These are phyloP conservation scores for Colletotrichum tropicale DNA, from an alignment of 2,329 filamentous ascomycete species.

Conservation along the genomic window DNA sequence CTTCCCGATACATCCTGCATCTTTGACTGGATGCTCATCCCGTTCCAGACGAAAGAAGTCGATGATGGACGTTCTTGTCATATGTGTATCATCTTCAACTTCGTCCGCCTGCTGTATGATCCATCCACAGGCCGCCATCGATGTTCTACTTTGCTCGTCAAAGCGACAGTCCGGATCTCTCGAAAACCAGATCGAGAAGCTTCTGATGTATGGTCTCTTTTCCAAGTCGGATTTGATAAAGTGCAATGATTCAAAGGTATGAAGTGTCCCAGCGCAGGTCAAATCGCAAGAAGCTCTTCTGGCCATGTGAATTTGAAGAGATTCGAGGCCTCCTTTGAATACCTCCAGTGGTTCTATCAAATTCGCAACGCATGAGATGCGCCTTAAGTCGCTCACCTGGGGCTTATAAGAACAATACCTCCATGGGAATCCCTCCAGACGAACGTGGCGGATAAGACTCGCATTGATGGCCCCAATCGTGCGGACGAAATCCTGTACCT, in stretches of 20 bases:
- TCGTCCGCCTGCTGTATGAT: background rate
- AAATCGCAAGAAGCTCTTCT: background rate
- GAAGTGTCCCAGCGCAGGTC: background rate
- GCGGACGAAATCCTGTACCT: background rate
- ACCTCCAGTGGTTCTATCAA: background rate
- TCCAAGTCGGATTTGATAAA: background rate
- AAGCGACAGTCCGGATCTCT: background rate
- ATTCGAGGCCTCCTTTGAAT: background rate
- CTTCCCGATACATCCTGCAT: background rate
- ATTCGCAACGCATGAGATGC: background rate
- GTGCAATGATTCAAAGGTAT: background rate
- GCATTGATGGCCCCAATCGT: background rate
- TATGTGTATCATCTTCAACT: background rate
- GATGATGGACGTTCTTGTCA: background rate
- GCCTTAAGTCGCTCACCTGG: rapidly evolving
- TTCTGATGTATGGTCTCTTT: background rate
- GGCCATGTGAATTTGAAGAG: background rate
- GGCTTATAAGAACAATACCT: background rate
- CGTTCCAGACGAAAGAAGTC: background rate
- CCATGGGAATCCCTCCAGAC: background rate
- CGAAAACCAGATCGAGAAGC: background rate
- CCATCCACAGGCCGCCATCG: background rate
- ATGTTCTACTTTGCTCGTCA: background rate
- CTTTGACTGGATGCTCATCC: background rate
- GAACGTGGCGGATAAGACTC: background rate